Evolutionary conservation across 23 red algal species (phyloP), one percentile per base, ranked within the genome.

Genomic region (Gracilaria domingensis): DNA sequence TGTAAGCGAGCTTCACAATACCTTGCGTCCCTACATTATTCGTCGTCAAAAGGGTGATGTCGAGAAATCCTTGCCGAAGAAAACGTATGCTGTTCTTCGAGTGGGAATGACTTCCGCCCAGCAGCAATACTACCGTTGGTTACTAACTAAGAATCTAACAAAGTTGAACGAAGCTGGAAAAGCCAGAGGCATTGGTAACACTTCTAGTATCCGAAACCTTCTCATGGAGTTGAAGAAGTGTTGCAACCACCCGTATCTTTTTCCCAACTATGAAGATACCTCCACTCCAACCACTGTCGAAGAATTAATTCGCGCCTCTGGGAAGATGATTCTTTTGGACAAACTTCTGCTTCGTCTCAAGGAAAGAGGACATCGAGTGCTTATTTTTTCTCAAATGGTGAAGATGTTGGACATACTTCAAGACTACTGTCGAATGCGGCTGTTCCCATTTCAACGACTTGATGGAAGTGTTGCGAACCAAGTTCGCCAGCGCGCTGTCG

Each of bases 341-440:
- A 98, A 98, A 77, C 80, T 98, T 40, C 60, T 98, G n/a, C 79
- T 94, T 11, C 84, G 92, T 39, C 79, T 98, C 33, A 88, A 81
- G 34, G 96, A 98, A 44, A 76, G 74, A 80, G 96, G 96, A 44
- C 96, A 95, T 54, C 84, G 96, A 67, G 96, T 98, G 56, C 74
- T 98, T 76, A 93, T 98, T 34, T 98, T 98, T 66, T 98, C 96
- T n/a, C 96, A 98, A 83, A 98, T 98, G 96, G 96, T 98, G n/a
- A 74, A 85, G 4, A 98, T 98, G 96, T 59, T 98, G 61, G 96
- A 98, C 70, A 98, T 98, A 84, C 83, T 98, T 64, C 91, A 94
- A 57, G 96, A 98, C 61, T 98, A 98, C 53, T 98, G 96, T 34
- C 84, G 89, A 65, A 94, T 98, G 96, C 88, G 96, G 13, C 75